Base-by-base conservation (phyloP, 2,329 filamentous ascomycete genomes). In the Chaetomium sp. region DNA sequence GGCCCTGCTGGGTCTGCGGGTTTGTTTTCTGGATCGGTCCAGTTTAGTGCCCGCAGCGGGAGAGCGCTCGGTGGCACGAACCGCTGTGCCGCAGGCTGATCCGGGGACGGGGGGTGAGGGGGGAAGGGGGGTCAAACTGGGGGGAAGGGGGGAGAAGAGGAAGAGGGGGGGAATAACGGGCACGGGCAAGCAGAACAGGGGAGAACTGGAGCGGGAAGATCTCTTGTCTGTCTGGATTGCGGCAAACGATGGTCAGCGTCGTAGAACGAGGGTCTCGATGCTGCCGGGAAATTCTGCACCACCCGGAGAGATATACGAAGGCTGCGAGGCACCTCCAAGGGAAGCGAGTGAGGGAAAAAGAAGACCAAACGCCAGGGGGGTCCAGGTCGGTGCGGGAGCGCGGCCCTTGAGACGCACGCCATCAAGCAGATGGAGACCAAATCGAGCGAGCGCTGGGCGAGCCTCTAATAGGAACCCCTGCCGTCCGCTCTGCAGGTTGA, bases 31-130 rank as follows among this genome's bases (percentile, higher is more conserved):
- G 54, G 54, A 49, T 52, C 50, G 47, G 53, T 47, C 45, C 44
- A 53, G 48, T 56, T 55, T 51, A 57, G 59, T 57, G 56, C 55
- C 57, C 54, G 60, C 52, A 57, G 55, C 55, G 59, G 60, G 55
- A 59, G 38, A 52, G 53, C 49, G 53, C 61, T 53, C 62, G 53
- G 62, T 65, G 55, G 56, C 61, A 65, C 63, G 61, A 64, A 61
- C 58, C 53, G 59, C 58, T 59, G 56, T 58, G 62, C 59, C 58
- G 62, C 59, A 58, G 56, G 50, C 50, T 51, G 59, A 56, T 60
- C 58, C 55, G 57, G 53, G 48, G 53, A 33, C 32, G 27, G 37
- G 6, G 36, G 33, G 12, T 6, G 9, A 27, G 6, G 38, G 38
- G 40, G 19, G n/a, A 35, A 33, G 36, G 36, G 36, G 36, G 8